Evolutionary conservation across 2,329 filamentous ascomycete genomes (phyloP).

Genomic region (Colletotrichum liaoningense): DNA sequence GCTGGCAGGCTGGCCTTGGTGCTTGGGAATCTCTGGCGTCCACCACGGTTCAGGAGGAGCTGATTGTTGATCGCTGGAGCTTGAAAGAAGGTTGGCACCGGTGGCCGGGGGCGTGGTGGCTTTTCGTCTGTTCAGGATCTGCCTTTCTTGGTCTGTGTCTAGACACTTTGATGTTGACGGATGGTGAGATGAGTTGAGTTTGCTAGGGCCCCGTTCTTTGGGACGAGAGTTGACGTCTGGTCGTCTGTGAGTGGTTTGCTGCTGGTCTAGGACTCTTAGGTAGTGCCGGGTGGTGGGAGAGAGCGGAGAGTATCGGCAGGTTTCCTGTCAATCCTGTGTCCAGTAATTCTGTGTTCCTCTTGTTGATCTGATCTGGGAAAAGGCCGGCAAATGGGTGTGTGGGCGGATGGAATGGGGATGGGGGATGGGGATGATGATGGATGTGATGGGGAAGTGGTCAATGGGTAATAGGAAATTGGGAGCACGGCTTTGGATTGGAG

Average conservation of each 20-base stretch:
- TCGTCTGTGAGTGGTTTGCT: too few species aligned
- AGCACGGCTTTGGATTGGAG: background rate
- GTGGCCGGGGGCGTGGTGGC: constrained; percentile 18
- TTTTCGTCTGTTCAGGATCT: constrained; percentile 13
- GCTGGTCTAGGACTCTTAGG: background rate
- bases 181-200: constrained; percentile 2
- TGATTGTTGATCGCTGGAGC: background rate
- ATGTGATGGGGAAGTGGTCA: background rate
- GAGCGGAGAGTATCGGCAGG: background rate
- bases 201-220: background rate
- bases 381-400: background rate
- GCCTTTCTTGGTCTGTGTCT: background rate
- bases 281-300: background rate
- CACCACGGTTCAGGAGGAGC: too few species aligned
- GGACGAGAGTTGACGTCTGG: constrained; percentile 3
- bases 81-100: constrained; percentile 33
- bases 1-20: background rate
- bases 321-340: background rate
- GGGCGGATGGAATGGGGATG: background rate
- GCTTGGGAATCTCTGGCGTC: background rate
- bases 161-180: background rate
- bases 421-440: background rate
- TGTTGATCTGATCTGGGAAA: background rate
- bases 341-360: too few species aligned
- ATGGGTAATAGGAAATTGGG: background rate